Percentiles rank a stretch among this genome's conserved stretches.
phyloP scores from a whole-genome alignment of 2,329 filamentous ascomycete genomes.

The Alternaria ethzedia region DNA sequence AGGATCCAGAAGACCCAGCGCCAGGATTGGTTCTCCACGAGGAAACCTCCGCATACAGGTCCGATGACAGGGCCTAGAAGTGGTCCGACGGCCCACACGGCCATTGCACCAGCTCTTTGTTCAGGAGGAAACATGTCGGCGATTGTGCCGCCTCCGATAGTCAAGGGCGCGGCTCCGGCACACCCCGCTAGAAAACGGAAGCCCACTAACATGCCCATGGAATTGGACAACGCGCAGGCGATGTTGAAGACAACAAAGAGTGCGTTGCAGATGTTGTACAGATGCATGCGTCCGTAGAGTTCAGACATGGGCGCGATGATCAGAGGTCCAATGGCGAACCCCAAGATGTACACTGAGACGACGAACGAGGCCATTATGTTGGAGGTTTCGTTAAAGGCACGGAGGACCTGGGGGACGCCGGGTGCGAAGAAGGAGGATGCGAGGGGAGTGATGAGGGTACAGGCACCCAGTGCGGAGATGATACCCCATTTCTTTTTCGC shows the following conservation, averaged over 20 bases:
- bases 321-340: constrained; percentile 48
- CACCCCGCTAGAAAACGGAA: constrained; percentile 48
- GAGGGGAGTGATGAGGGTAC: constrained; percentile 49
- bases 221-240: constrained; percentile 45
- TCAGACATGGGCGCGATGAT: constrained; percentile 48
- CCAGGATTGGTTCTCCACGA: constrained; percentile 43
- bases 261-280: constrained; percentile 51
- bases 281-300: constrained; percentile 40
- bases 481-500: constrained; percentile 46
- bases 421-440: constrained; percentile 60
- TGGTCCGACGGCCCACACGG: constrained; percentile 47
- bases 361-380: constrained; percentile 45
- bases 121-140: constrained; percentile 46
- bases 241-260: constrained; percentile 61
- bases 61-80: constrained; percentile 47
- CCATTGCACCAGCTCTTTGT: constrained; percentile 46
- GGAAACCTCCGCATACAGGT: constrained; percentile 43
- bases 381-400: constrained; percentile 37
- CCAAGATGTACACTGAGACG: constrained; percentile 49
- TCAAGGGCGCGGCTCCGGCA: constrained; percentile 42
- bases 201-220: constrained; percentile 47
- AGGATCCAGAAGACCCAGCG: constrained; percentile 47
- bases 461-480: constrained; percentile 39
- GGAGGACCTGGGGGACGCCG: constrained; percentile 61
- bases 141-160: constrained; percentile 45